Evolutionary conservation across 345 rosid species (phyloP).

Genomic region (Eucalyptus erythrocorys): DNA sequence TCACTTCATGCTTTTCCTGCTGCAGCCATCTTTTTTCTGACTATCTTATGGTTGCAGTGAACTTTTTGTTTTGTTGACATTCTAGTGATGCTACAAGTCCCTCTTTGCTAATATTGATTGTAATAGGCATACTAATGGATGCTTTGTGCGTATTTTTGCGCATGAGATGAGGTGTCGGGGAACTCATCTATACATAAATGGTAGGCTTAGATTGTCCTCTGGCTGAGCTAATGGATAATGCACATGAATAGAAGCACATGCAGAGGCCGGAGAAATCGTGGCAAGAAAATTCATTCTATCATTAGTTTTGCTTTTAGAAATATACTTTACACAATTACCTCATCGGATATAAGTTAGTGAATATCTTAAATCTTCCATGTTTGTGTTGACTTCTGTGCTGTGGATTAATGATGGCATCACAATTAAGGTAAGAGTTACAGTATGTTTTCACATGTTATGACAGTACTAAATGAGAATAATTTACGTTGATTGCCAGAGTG

Average conservation of each 20-base stretch:
- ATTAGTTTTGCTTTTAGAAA: neutral
- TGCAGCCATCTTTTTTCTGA: neutral
- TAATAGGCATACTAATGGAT: neutral
- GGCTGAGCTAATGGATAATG: neutral
- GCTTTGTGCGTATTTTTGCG: neutral
- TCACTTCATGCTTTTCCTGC: neutral
- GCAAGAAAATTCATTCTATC: neutral
- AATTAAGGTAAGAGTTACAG: neutral
- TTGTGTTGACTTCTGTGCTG: neutral
- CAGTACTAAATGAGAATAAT: neutral
- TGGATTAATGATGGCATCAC: neutral
- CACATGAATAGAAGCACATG: neutral
- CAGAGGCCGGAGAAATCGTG: neutral
- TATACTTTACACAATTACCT: neutral
- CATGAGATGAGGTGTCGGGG: neutral
- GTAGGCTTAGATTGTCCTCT: neutral
- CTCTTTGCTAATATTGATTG: neutral
- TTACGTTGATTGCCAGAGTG: slow-evolving; percentile 32
- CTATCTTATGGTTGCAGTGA: neutral
- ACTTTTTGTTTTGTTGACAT: neutral
- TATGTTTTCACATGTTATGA: neutral
- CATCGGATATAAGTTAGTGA: neutral
- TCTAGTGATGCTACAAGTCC: neutral
- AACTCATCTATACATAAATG: neutral
- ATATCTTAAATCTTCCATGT: neutral